Evolutionary conservation across 2,329 filamentous ascomycete species (phyloP), one percentile per base, ranked within the genome.

Genomic region (Tolypocladium guangdongense): DNA sequence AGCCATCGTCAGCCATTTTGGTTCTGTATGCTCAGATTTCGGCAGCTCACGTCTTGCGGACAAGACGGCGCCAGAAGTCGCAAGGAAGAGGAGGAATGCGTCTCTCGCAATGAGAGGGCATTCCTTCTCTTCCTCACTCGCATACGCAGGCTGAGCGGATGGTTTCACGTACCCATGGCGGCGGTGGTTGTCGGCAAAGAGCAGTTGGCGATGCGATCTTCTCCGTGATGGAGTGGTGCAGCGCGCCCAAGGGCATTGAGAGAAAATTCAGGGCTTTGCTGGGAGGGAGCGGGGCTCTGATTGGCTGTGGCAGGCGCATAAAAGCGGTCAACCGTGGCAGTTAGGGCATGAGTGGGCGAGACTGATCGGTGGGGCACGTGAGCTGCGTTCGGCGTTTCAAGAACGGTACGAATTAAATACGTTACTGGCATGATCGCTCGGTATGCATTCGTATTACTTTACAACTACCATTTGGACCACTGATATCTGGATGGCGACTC

Each of bases 11-110:
- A 84, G 82, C 81, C 78, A 77, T 74, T 76, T 70, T 68, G 71
- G 75, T 77, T 75, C 73, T 73, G 78, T 78, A 84, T 85, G 82
- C 82, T 85, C 82, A 59, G 78, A 68, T 66, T 56, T 62, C 65
- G 67, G 64, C 60, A 60, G 62, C 58, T 55, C 57, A 56, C 50
- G 30, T 58, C 60, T 62, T 56, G 52, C 48, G 50, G 37, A 53
- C 33, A 56, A 57, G 58, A 62, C 52, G 54, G 58, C 56, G 53
- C 53, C 50, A 30, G 27, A 33, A 46, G 50, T 49, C 39, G 47
- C 35, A 54, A 46, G 52, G 33, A 54, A 50, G 49, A 45, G 8
- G 20, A 30, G 30, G 22, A 41, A 46, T 30, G 16, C 24, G 16
- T 22, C 24, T 30, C 27, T 46, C 43, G 6, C 3, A 8, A 46